These are phyloP conservation scores for Saturnispora ahearnii DNA, from an alignment of 805 yeast genomes.

Conservation along the genomic window DNA sequence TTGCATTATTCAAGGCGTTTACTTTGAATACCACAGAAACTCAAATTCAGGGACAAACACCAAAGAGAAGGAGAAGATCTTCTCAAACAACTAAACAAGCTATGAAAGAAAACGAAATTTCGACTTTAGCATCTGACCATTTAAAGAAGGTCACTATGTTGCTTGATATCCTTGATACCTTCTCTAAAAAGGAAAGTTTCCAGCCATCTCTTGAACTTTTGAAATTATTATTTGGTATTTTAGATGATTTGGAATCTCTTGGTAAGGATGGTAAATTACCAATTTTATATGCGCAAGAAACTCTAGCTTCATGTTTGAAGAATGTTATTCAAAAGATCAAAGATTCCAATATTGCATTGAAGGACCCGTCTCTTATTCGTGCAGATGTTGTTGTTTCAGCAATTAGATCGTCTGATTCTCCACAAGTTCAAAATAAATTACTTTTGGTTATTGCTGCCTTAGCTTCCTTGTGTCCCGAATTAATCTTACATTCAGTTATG, in stretches of 20 bases:
- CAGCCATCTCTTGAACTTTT: slow-evolving; percentile 30
- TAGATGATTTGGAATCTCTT: slow-evolving; percentile 71
- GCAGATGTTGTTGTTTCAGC: slow-evolving; percentile 89
- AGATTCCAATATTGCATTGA: slow-evolving; percentile 26
- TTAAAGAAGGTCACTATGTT: slow-evolving; percentile 68
- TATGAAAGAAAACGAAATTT: slow-evolving; percentile 63
- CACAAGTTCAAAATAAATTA: slow-evolving; percentile 88
- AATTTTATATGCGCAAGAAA: slow-evolving; percentile 83
- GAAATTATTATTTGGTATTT: slow-evolving; percentile 40
- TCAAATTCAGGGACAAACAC: slow-evolving; percentile 29
- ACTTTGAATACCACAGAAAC: slow-evolving; percentile 24
- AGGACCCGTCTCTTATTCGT: slow-evolving; percentile 59
- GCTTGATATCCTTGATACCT: slow-evolving; percentile 66
- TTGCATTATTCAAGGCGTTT: slow-evolving; percentile 45
- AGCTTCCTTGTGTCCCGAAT: slow-evolving; percentile 84
- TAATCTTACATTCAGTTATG: slow-evolving; percentile 92
- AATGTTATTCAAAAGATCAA: slow-evolving; percentile 53
- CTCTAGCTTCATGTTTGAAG: slow-evolving; percentile 78
- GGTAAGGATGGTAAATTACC: slow-evolving; percentile 91
- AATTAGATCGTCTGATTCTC: slow-evolving; percentile 80
- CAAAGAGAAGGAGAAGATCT: slow-evolving; percentile 79
- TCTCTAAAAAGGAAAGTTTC: slow-evolving; percentile 17
- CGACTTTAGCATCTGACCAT: slow-evolving; percentile 68
- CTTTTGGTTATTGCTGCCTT: slow-evolving; percentile 77
- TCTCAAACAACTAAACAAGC: slow-evolving; percentile 69